Conservation (phyloP, 2,329 filamentous ascomycete genomes). For the Talaromyces verruculosus region DNA sequence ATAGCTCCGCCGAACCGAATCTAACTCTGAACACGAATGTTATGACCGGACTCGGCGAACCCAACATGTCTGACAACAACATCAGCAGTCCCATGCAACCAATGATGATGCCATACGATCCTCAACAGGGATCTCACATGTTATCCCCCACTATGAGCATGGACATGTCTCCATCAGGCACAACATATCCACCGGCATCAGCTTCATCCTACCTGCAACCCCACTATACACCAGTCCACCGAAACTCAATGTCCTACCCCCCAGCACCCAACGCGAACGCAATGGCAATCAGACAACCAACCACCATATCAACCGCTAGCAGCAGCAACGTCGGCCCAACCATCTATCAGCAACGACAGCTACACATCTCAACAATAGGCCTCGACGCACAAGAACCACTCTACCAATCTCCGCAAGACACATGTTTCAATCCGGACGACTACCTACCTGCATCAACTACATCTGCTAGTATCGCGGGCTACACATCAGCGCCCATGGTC, state of each 20-base stretch:
- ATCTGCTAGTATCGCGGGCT: background rate
- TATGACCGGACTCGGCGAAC: background rate
- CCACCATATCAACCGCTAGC: constrained; percentile 1
- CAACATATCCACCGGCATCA: constrained; percentile 17
- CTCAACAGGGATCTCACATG: background rate
- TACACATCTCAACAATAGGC: constrained; percentile 29
- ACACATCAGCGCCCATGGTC: constrained; percentile 17
- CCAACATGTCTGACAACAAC: background rate
- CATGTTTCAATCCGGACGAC: constrained; percentile 24
- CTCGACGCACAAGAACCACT: constrained; percentile 26
- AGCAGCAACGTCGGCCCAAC: background rate
- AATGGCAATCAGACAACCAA: constrained; percentile 12
- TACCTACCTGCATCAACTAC: constrained; percentile 21
- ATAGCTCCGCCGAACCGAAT: constrained; percentile 8
- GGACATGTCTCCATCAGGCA: constrained; percentile 7
- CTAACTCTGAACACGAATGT: background rate
- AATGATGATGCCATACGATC: constrained; percentile 3
- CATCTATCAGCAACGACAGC: background rate
- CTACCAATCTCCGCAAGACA: constrained; percentile 30
- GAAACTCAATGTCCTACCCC: constrained; percentile 27
- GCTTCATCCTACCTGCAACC: constrained; percentile 11
- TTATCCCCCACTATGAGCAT: constrained; percentile 8
- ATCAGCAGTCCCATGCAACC: constrained; percentile 1
- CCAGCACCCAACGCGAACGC: constrained; percentile 24
- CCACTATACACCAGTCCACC: constrained; percentile 20